Percentiles rank a stretch among this genome's conserved stretches.
Conservation (phyloP, 495 filamentous ascomycete genomes). For the Hyaloscypha finlandica region DNA sequence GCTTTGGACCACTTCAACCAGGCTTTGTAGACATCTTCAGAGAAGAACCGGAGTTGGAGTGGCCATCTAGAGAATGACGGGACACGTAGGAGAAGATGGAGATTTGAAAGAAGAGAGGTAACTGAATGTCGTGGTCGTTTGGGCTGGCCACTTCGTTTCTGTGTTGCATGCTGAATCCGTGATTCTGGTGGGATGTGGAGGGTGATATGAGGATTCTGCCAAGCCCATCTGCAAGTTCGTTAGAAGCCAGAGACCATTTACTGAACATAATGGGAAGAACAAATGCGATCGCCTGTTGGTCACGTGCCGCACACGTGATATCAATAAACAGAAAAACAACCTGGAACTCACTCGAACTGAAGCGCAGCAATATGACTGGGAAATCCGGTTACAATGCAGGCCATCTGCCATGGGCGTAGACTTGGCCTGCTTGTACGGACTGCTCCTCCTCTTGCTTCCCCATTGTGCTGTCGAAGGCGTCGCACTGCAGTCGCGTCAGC, state of each 20-base stretch:
- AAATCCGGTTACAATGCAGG: slow-evolving; percentile 83
- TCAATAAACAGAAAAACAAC: slow-evolving; percentile 21
- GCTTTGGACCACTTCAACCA: slow-evolving; percentile 67
- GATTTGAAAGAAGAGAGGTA: slow-evolving; percentile 64
- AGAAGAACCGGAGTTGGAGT: slow-evolving; percentile 80
- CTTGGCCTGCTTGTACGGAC: slow-evolving; percentile 62
- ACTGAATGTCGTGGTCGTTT: slow-evolving; percentile 59
- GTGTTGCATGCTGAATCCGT: slow-evolving; percentile 46
- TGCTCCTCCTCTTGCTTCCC: slow-evolving; percentile 75
- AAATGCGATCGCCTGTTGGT: neutral
- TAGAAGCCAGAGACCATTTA: neutral
- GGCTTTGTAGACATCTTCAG: slow-evolving; percentile 59
- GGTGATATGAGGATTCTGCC: slow-evolving; percentile 78
- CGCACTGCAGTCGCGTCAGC: slow-evolving; percentile 41
- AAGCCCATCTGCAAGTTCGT: slow-evolving; percentile 72
- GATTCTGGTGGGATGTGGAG: slow-evolving; percentile 65
- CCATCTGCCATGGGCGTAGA: slow-evolving; percentile 93
- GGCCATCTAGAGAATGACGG: slow-evolving; percentile 80
- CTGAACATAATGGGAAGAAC: neutral
- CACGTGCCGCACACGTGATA: slow-evolving; percentile 11
- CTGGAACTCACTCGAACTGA: slow-evolving; percentile 86
- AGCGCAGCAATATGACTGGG: slow-evolving; percentile 82
- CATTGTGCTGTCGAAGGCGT: slow-evolving; percentile 89
- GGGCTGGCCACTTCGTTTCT: slow-evolving; percentile 45
- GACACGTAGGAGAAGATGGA: slow-evolving; percentile 78